These are phyloP conservation scores for Parachlorella kessleri DNA, from an alignment of 139 green algal species.

Conservation along the genomic window DNA sequence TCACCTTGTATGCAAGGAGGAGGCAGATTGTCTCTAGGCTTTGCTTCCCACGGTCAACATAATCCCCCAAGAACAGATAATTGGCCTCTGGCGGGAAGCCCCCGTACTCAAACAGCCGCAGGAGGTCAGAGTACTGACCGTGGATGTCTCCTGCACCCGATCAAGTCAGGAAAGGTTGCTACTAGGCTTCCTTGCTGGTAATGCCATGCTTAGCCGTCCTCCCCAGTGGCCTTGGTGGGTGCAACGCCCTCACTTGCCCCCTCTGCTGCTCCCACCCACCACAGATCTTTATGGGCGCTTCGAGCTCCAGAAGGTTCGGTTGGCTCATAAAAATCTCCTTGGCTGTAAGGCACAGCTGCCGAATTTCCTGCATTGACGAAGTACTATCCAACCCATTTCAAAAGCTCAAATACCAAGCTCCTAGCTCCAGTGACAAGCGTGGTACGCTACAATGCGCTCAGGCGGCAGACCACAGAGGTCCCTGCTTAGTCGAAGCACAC, in stretches of 20 bases:
- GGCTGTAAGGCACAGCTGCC: constrained; percentile 89
- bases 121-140: constrained; percentile 97
- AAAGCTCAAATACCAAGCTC: too few relatives aligned
- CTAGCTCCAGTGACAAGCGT: too few relatives aligned
- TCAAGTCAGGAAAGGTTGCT: too few relatives aligned
- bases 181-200: too few relatives aligned
- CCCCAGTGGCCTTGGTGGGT: too few relatives aligned
- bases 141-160: constrained; percentile 98
- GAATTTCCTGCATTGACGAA: constrained; percentile 81
- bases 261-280: constrained; percentile 77
- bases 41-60: constrained; percentile 99
- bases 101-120: constrained; percentile 99
- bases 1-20: constrained; percentile 97
- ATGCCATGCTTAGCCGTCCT: too few relatives aligned
- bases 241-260: too few relatives aligned
- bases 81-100: constrained; percentile 99
- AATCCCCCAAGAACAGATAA: constrained; percentile 99
- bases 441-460: too few relatives aligned
- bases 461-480: too few relatives aligned
- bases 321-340: constrained; percentile 97
- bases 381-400: too few relatives aligned
- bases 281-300: constrained; percentile 99
- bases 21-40: constrained; percentile 99
- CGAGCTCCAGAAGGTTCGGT: constrained; percentile 97
- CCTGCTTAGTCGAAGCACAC: too few relatives aligned